phyloP scores from a whole-genome alignment of 495 filamentous ascomycete species.

The Lasiosphaeria hispida region DNA sequence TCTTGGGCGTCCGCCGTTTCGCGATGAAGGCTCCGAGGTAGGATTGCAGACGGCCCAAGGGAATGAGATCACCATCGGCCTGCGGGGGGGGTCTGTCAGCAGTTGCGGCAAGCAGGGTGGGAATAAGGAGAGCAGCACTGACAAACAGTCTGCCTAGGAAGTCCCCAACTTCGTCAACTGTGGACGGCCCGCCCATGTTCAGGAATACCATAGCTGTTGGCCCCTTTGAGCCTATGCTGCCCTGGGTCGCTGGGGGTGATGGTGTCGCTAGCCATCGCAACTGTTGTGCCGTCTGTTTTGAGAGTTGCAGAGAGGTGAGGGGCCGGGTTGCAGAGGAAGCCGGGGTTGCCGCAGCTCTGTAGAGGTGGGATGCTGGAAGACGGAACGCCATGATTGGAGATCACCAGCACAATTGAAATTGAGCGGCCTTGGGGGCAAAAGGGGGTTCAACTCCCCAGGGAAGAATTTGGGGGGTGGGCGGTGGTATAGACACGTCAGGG shows the following conservation, averaged over 20 bases:
- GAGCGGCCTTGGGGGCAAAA: too few species aligned
- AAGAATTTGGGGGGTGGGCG: not conserved
- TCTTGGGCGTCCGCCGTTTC: conserved; percentile 85
- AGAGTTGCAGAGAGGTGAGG: conserved; percentile 18
- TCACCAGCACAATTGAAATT: not conserved
- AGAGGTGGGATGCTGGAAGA: conserved; percentile 43
- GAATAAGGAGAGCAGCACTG: conserved; percentile 25
- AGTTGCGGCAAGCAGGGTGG: not conserved
- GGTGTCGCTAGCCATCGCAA: conserved; percentile 60
- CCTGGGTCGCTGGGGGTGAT: conserved; percentile 69
- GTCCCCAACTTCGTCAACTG: conserved; percentile 77
- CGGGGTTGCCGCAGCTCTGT: conserved; percentile 37
- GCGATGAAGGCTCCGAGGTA: conserved; percentile 90
- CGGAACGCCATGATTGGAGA: conserved; percentile 46
- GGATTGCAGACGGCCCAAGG: conserved; percentile 86
- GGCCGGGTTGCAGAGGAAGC: conserved; percentile 27
- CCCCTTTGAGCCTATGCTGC: conserved; percentile 47
- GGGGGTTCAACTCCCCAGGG: too few species aligned
- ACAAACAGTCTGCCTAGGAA: conserved; percentile 96
- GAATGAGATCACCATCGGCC: conserved; percentile 94
- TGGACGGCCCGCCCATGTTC: conserved; percentile 98
- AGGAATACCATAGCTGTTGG: conserved; percentile 97
- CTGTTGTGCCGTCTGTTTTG: conserved; percentile 31
- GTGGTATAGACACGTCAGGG: too few species aligned
- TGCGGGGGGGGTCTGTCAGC: conserved; percentile 31